Evolutionary conservation across 1,284 basidiomycete genomes (phyloP), one percentile per base, ranked within the genome.

Genomic region (Sporisorium scitamineum): DNA sequence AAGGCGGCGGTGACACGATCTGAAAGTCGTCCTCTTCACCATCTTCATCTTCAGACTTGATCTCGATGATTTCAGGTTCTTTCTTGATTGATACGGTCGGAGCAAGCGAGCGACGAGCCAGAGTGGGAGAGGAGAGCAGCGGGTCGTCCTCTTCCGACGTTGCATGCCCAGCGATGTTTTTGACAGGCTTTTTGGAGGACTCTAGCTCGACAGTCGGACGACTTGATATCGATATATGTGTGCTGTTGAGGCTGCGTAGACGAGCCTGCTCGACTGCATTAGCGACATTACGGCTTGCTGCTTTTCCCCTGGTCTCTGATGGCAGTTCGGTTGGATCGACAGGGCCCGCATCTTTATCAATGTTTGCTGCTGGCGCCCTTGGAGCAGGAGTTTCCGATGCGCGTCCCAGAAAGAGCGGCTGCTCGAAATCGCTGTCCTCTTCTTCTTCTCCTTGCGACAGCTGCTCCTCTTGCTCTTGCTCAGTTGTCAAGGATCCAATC

Each of bases 11-110:
- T 9, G 62, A 58, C 0, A 75, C 45, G 26, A 76, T 70, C 37
- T 66, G 56, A n/a, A 70, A 65, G 13, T 61, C 71, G 20, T 54
- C 59, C 18, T 62, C 59, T 2, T 67, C 74, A n/a, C n/a, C n/a
- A 18, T 72, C 69, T n/a, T 76, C 73, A n/a, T 70, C 68, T 48
- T 72, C 73, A 3, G 74, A 76, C 50, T 66, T 70, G 66, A 76
- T 69, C 57, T 76, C 70, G 48, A 76, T 76, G 31, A 72, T 45
- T 14, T 70, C 62, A 1, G 62, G 32, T 22, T 66, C 70, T 7
- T 54, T 11, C 58, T 73, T 73, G 48, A 71, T 42, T 2, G 48
- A 27, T 1, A 45, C 51, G 0, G 44, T 18, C 4, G 48, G 41
- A 5, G 53, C 48, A n/a, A 51, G 29, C 3, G 54, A 50, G 20